Evolutionary conservation across 1,284 basidiomycete species (phyloP).

Genomic region (Irpex sp.): DNA sequence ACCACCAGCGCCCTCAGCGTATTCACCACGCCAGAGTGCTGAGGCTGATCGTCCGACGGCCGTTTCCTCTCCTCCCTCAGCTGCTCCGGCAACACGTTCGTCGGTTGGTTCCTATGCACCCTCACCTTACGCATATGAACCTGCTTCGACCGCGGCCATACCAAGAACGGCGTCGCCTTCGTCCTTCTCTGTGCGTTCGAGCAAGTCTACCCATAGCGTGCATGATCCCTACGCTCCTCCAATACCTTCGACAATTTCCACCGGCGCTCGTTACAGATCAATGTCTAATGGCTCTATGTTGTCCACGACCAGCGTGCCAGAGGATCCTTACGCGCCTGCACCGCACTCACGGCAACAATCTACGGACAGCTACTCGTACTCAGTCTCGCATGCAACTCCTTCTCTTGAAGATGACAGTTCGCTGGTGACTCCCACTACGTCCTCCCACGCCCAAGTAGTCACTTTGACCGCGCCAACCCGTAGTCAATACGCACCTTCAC

Average conservation of each 20-base stretch:
- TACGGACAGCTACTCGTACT: slow-evolving; percentile 8
- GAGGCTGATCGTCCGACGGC: slow-evolving; percentile 3
- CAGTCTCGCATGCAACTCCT: slow-evolving; percentile 7
- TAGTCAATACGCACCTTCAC: slow-evolving; percentile 68
- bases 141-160: background rate
- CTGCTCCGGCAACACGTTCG: slow-evolving; percentile 3
- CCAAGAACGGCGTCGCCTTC: slow-evolving; percentile 23
- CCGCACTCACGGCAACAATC: slow-evolving; percentile 15
- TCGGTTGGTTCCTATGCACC: background rate
- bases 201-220: slow-evolving; percentile 4
- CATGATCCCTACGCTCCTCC: slow-evolving; percentile 24
- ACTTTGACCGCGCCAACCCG: slow-evolving; percentile 40
- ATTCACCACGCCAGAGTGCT: slow-evolving; percentile 6
- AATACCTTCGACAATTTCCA: background rate
- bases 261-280: slow-evolving; percentile 29
- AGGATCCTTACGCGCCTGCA: slow-evolving; percentile 42
- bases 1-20: slow-evolving; percentile 22
- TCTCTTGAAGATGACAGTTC: slow-evolving; percentile 14
- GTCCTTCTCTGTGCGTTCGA: slow-evolving; percentile 23
- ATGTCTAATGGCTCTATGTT: slow-evolving; percentile 48
- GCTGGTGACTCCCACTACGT: slow-evolving; percentile 10
- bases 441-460: slow-evolving; percentile 35
- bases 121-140: slow-evolving; percentile 12
- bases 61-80: slow-evolving; percentile 7
- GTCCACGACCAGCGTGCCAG: slow-evolving; percentile 33